Percentiles rank a stretch among this genome's conserved stretches.
These are phyloP conservation scores for Fusarium buxicola DNA, from an alignment of 2,329 filamentous ascomycete genomes.

Conservation along the genomic window DNA sequence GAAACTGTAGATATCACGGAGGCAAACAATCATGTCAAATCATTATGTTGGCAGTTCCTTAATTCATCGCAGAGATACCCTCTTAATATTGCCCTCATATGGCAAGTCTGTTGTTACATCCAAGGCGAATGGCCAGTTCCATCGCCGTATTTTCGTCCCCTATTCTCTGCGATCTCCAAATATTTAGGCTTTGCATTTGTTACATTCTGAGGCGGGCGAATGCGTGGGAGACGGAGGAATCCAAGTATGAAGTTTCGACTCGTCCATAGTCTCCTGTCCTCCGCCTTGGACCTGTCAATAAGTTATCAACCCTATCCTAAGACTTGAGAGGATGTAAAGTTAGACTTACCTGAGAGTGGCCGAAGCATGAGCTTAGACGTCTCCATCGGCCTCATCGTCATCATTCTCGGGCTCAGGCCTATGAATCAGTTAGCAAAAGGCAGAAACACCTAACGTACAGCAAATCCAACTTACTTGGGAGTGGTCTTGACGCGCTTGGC, in stretches of 20 bases:
- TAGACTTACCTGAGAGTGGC: constrained; percentile 5
- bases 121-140: constrained; percentile 20
- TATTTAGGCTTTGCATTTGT: not conserved
- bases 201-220: not conserved
- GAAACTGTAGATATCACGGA: not conserved
- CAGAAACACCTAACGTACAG: fast-evolving
- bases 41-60: not conserved
- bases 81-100: constrained; percentile 31
- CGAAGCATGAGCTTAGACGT: constrained; percentile 12
- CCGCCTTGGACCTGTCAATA: not conserved
- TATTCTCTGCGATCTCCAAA: constrained; percentile 19
- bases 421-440: constrained; percentile 8
- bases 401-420: constrained; percentile 34
- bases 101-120: constrained; percentile 20
- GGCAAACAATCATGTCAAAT: not conserved
- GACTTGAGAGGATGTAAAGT: not conserved
- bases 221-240: not conserved
- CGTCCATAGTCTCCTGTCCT: not conserved
- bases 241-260: not conserved
- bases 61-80: constrained; percentile 32
- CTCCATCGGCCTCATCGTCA: not conserved
- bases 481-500: constrained; percentile 44
- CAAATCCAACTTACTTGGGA: constrained; percentile 34
- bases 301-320: not conserved
- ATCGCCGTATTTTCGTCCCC: constrained; percentile 20